Base-by-base conservation (phyloP, 1,139 yeast genomes). In the Geotrichum carabidarum region DNA sequence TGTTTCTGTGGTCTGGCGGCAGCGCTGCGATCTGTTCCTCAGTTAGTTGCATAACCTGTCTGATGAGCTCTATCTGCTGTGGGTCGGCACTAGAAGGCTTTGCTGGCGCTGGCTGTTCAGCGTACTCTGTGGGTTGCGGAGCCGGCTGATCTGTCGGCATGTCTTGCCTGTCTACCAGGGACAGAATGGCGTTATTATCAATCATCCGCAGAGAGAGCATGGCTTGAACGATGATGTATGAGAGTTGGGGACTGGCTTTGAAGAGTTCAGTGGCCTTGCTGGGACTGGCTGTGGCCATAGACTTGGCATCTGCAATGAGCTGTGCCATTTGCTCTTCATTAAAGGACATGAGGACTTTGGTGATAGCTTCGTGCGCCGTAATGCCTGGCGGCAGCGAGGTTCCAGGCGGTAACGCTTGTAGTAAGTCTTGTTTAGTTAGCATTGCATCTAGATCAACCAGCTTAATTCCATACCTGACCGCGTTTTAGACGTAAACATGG, bases 201-300 rank as follows among this genome's bases (percentile, higher is more conserved):
- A 81, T 74, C n/a, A 78, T 65, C 44, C 78, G 78, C 41, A 81
- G 69, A 53, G 83, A 71, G 58, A 90, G 69, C 57, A 88, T 71
- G 2, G 84, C 76, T 64, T 91, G 96, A 6, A 91, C 93, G 37
- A 88, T 73, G 0, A 96, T 94, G 67, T 84, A 89, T 1, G 89
- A 74, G 50, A 91, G 72, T 68, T 93, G 99, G 0, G 98, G 98
- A 57, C 83, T 82, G 61, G 81, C 80, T 45, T 78, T 78, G 30
- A 91, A 72, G 44, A 91, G 70, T 43, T 78, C 78, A 53, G 75
- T 78, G 71, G 87, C 83, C 56, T 83, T 72, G 9, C 75, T 75
- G 0, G 90, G 87, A 59, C 83, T 78, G 38, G 78, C 78, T 8
- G 73, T 71, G 35, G 88, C 76, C 82, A 88, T 81, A n/a, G 75